A percentile compares a stretch with the other conserved stretches of the same genome.
Conservation (phyloP, 148 eudicot genomes). For the Amaranthus cruentus region DNA sequence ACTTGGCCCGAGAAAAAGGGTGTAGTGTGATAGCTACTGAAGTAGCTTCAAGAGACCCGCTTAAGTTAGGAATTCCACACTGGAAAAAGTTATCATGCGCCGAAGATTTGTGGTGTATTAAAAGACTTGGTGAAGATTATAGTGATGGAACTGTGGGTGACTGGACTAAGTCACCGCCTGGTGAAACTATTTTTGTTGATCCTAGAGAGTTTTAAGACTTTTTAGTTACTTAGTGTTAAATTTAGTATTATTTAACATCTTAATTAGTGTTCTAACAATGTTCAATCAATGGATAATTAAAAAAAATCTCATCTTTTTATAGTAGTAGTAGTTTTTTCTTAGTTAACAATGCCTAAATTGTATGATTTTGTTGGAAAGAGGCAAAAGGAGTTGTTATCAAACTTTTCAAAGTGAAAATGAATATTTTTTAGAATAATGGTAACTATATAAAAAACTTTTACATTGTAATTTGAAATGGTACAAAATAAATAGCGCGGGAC, state of each 20-base stretch:
- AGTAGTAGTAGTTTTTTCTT: not conserved
- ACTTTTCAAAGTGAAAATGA: too few relatives aligned
- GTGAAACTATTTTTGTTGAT: slow-evolving; percentile 72
- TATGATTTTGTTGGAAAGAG: too few relatives aligned
- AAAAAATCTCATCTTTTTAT: not conserved
- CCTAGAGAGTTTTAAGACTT: slow-evolving; percentile 68
- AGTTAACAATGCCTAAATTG: not conserved
- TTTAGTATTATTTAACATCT: not conserved
- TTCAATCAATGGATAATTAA: not conserved
- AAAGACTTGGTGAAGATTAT: slow-evolving; percentile 69
- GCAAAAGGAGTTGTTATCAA: too few relatives aligned
- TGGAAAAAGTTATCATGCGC: slow-evolving; percentile 78
- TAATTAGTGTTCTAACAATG: not conserved
- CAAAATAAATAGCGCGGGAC: too few relatives aligned
- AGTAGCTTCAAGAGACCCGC: slow-evolving; percentile 64
- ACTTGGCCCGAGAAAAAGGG: slow-evolving; percentile 63
- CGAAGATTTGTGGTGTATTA: slow-evolving; percentile 87
- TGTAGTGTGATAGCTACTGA: slow-evolving; percentile 87
- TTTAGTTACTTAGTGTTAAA: not conserved
- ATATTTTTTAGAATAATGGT: too few relatives aligned
- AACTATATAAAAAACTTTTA: too few relatives aligned
- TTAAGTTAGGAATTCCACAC: slow-evolving; percentile 69
- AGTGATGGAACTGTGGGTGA: slow-evolving; percentile 71
- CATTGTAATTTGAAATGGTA: too few relatives aligned
- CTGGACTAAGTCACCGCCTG: slow-evolving; percentile 83